Evolutionary conservation across 495 filamentous ascomycete genomes (phyloP).

Genomic region (Daldinia concentrica): DNA sequence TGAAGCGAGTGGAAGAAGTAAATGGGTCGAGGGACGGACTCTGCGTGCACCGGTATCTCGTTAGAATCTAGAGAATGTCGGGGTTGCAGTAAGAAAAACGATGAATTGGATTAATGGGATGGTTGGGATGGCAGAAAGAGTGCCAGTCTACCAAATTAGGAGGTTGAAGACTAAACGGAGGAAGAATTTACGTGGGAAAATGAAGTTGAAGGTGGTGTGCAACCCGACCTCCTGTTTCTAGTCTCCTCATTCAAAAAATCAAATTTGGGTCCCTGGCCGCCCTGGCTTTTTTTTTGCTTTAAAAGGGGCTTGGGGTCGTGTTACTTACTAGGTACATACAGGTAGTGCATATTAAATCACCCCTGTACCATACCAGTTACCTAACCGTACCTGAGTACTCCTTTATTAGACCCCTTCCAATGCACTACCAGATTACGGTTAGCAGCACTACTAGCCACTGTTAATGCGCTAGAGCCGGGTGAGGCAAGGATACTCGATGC

Average conservation of each 20-base stretch:
- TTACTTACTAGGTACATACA: conserved; percentile 1
- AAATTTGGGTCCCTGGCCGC: conserved; percentile 40
- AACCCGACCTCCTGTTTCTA: conserved; percentile 40
- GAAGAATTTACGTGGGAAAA: conserved; percentile 40
- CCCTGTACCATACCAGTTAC: conserved; percentile 7
- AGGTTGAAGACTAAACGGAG: conserved; percentile 32
- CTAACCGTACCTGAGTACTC: conserved; percentile 23
- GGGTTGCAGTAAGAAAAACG: conserved; percentile 25
- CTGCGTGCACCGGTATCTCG: conserved; percentile 32
- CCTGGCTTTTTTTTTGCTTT: conserved; percentile 22
- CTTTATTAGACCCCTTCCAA: conserved; percentile 8
- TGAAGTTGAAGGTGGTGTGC: conserved; percentile 42
- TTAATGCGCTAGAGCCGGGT: conserved; percentile 22
- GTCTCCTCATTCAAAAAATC: conserved; percentile 36
- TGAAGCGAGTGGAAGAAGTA: conserved; percentile 39
- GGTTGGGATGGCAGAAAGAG: conserved; percentile 24
- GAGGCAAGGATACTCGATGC: conserved; percentile 27
- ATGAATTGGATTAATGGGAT: conserved; percentile 32
- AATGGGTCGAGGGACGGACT: conserved; percentile 20
- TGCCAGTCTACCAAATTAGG: conserved; percentile 38
- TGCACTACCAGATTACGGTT: conserved; percentile 14
- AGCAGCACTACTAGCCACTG: conserved; percentile 3
- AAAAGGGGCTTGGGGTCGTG: conserved; percentile 41
- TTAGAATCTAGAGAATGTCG: conserved; percentile 36
- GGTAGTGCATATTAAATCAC: background rate